These are phyloP conservation scores for Halophytophthora polymorphica DNA, from an alignment of 352 stramenopile genomes.

Conservation along the genomic window DNA sequence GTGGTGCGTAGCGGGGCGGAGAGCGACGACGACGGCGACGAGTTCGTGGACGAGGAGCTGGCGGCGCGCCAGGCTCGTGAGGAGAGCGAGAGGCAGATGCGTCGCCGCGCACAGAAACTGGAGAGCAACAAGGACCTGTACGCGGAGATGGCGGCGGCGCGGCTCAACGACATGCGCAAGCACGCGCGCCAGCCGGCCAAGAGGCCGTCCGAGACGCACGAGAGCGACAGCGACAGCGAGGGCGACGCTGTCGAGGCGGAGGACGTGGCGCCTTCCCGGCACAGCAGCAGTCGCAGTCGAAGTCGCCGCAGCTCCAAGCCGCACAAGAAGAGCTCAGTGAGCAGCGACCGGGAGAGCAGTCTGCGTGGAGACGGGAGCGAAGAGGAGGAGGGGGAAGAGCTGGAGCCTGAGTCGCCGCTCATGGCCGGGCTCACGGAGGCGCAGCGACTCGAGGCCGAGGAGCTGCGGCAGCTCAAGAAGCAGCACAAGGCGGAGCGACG, in stretches of 20 bases:
- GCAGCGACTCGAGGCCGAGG: conserved; percentile 23
- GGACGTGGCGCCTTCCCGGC: conserved; percentile 10
- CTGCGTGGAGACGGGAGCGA: conserved; percentile 13
- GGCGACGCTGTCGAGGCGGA: conserved; percentile 21
- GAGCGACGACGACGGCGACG: conserved; percentile 23
- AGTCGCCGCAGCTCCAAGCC: conserved; percentile 22
- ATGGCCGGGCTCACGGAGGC: conserved; percentile 3
- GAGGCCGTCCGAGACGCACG: conserved; percentile 9
- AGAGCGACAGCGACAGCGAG: conserved; percentile 15
- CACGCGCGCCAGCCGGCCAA: conserved; percentile 45
- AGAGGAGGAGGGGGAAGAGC: conserved; percentile 13
- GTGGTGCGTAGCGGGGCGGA: conserved; percentile 28
- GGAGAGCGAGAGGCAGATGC: conserved; percentile 53
- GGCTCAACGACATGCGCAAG: conserved; percentile 59
- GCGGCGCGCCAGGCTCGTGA: conserved; percentile 38
- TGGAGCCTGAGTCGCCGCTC: conserved; percentile 9
- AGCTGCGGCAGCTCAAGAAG: conserved; percentile 33
- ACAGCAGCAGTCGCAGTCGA: conserved; percentile 10
- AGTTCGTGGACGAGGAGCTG: conserved; percentile 57
- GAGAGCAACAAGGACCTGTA: conserved; percentile 72
- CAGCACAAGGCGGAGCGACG: conserved; percentile 36
- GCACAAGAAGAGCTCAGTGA: conserved; percentile 31
- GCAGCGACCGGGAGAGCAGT: conserved; percentile 22
- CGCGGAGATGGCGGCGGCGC: conserved; percentile 65
- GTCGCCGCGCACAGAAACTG: conserved; percentile 56